Evolutionary conservation across 768 basidiomycete genomes (phyloP), one percentile per base, ranked within the genome.

Genomic region (Amanita molliuscula): DNA sequence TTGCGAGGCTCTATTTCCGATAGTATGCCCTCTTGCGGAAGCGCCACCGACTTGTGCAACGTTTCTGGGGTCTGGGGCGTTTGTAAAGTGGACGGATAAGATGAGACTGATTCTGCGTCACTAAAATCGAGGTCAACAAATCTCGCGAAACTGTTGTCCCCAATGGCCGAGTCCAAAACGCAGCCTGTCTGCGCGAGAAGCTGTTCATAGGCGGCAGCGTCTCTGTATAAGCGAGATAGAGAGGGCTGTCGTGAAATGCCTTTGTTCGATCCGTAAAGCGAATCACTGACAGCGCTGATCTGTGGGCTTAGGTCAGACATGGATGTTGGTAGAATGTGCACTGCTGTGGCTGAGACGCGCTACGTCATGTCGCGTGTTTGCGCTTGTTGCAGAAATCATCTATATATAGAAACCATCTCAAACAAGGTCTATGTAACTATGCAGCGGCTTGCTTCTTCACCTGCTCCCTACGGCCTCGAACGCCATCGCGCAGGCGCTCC

Each of bases 401-500:
- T 37, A 16, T 28, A 44, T 26, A 44, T 42, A 20, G 18, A 13
- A 10, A 23, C 11, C 18, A 41, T 11, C 23, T 23, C 10, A 3
- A n/a, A n/a, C n/a, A n/a, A n/a, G 9, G 9, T 11, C 40, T 23
- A 26, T 2, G 20, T 3, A 29, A 9, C 25, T 44, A 29, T n/a
- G 42, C 42, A 2, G 26, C 6, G 10, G 26, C 42, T 28, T 28
- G 42, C 25, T n/a, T n/a, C 41, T 68, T 68, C 18, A 80, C 62
- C 29, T 72, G 64, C 42, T 70, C 71, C 58, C 86, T 70, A 50
- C 95, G 81, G 29, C 82, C 86, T 47, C 77, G 81, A 4, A 98
- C 92, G 47, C 87, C 96, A 59, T 82, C 77, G n/a, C 95, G 79
- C 16, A 99, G 75, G 44, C 84, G 79, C 44, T 98, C 83, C 45